Base-by-base conservation (phyloP, 805 yeast species). In the Ogataea chonburiensis region DNA sequence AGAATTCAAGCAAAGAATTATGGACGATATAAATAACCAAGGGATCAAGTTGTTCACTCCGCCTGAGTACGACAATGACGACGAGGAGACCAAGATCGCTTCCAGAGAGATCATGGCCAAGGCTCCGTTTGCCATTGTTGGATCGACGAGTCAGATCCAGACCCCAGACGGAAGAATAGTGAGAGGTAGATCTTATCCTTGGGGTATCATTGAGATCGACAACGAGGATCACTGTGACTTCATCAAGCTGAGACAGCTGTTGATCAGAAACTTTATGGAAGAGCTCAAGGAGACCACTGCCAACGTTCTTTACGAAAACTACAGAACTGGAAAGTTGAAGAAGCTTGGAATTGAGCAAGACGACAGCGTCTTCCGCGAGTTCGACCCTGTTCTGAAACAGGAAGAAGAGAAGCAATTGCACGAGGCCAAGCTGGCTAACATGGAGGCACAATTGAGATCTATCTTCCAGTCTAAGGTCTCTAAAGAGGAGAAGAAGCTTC, bases 121-220 rank as follows among this genome's bases (percentile, higher is more conserved):
- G 52, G 71, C 86, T 45, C 99, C 99, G 30, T 91, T 86, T 66
- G 98, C 98, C 12, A 81, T 93, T 47, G 85, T 93, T 36, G 98
- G 97, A 15, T 86, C 97, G 15, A 85, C 93, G 15, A 66, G 68
- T 41, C 79, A 77, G 45, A 80, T 84, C 22, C 79, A 79, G 50
- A 71, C 75, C 29, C 60, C 72, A 27, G 93, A 85, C 56, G 96
- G 96, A 26, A 75, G 86, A 60, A 45, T 56, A 15, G 94, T 89
- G 28, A 79, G 97, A 63, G 97, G 96, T 50, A 84, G 98, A 66
- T 68, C 76, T 45, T 91, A 91, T 61, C 97, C 98, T 44, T 93
- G 98, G 98, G 98, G 98, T 49, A 72, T 84, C 15, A 84, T 93
- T 53, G 97, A 93, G 66, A 89, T 93, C 50, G 97, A 88, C 61